These are phyloP conservation scores for Aspergillus sparsus DNA, from an alignment of 495 filamentous ascomycete species.

Conservation along the genomic window DNA sequence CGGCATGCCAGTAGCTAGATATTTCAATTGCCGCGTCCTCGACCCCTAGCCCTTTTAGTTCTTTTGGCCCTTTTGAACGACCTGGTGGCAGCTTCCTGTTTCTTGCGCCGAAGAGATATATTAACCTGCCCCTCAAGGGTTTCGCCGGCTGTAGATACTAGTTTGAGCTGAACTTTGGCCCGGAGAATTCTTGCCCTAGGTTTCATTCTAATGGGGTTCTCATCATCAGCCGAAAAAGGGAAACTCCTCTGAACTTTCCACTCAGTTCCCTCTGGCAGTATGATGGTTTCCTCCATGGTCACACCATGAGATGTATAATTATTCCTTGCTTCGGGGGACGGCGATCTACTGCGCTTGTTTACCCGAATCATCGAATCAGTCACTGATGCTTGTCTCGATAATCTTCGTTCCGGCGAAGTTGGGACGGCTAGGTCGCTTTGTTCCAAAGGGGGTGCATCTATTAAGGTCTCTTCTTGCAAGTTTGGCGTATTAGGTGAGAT, in stretches of 20 bases:
- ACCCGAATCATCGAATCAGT: neutral
- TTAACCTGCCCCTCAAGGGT: slow-evolving; percentile 14
- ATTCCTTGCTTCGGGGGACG: neutral
- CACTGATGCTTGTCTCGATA: no score
- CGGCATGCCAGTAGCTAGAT: no score
- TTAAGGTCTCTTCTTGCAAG: no score
- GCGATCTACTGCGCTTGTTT: neutral
- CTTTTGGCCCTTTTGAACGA: neutral
- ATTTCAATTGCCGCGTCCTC: no score
- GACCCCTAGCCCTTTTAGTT: no score
- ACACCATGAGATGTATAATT: neutral
- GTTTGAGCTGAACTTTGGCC: slow-evolving; percentile 14
- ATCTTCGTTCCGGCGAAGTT: no score
- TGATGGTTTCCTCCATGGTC: slow-evolving; percentile 12
- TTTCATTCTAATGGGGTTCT: slow-evolving; percentile 14
- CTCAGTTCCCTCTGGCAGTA: slow-evolving; percentile 9
- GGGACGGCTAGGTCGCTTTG: no score
- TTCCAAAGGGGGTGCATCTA: no score
- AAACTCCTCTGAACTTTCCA: slow-evolving; percentile 15
- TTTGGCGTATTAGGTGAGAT: no score
- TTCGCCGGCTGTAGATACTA: slow-evolving; percentile 17
- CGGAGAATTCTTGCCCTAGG: slow-evolving; percentile 12
- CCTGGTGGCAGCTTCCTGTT: neutral
- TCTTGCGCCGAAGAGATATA: slow-evolving; percentile 16
- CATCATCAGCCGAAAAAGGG: neutral